These are phyloP conservation scores for Blakeslea trispora DNA, from an alignment of 371 early-diverging fungal species.

Conservation along the genomic window DNA sequence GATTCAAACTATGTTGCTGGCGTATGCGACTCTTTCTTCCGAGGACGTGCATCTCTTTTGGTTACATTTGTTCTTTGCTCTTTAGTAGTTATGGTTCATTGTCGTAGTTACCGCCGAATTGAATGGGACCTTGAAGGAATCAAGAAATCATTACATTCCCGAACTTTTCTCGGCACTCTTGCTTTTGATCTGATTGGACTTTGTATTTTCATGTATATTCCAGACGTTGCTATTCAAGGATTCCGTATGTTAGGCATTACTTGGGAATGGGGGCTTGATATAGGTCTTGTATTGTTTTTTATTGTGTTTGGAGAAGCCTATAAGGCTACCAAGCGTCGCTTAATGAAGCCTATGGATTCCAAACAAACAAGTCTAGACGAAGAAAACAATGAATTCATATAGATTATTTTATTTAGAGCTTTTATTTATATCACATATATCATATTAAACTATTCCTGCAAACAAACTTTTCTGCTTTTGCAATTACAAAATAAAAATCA, in stretches of 20 bases:
- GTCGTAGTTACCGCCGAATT: slow-evolving; percentile 61
- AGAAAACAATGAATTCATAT: neutral
- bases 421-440: too few species aligned
- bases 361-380: slow-evolving; percentile 2
- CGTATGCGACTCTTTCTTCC: slow-evolving; percentile 65
- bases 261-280: slow-evolving; percentile 78
- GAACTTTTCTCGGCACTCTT: slow-evolving; percentile 52
- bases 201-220: slow-evolving; percentile 68
- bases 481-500: neutral
- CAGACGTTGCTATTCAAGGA: slow-evolving; percentile 61
- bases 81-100: slow-evolving; percentile 67
- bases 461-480: too few species aligned
- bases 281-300: slow-evolving; percentile 52
- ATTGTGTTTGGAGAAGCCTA: slow-evolving; percentile 58
- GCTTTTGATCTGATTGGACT: slow-evolving; percentile 50
- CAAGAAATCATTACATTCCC: slow-evolving; percentile 46
- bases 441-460: too few species aligned
- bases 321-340: slow-evolving; percentile 36
- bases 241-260: slow-evolving; percentile 66
- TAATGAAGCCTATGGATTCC: slow-evolving; percentile 35
- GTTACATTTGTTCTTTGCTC: slow-evolving; percentile 57
- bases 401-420: too few species aligned
- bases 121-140: slow-evolving; percentile 54
- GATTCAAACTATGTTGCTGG: slow-evolving; percentile 55
- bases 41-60: slow-evolving; percentile 67